Percentiles rank a stretch among this genome's conserved stretches.
phyloP scores from a whole-genome alignment of 1,139 yeast species.

The Taphrina confusa region DNA sequence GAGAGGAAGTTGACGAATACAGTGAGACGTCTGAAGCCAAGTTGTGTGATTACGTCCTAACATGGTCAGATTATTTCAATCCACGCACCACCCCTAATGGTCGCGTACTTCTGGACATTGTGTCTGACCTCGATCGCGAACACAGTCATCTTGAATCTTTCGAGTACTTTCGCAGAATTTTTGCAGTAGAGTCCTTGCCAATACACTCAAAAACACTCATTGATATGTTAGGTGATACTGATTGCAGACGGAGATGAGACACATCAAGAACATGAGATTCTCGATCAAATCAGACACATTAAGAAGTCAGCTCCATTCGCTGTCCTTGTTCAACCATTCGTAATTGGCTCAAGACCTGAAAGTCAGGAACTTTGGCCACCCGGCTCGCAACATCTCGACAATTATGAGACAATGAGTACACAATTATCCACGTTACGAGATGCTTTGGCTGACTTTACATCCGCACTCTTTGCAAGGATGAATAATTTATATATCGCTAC shows the following conservation, averaged over 20 bases:
- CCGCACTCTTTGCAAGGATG: conserved; percentile 65
- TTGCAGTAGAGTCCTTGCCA: conserved; percentile 46
- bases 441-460: conserved; percentile 36
- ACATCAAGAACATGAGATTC: conserved; percentile 45
- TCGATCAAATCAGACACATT: conserved; percentile 47
- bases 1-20: neutral
- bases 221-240: conserved; percentile 52
- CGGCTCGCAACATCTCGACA: conserved; percentile 45
- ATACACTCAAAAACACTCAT: too few relatives aligned
- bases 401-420: conserved; percentile 42
- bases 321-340: conserved; percentile 62
- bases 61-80: conserved; percentile 27
- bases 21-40: neutral
- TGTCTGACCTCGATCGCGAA: conserved; percentile 57
- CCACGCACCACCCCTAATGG: conserved; percentile 88
- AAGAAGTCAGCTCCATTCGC: conserved; percentile 58
- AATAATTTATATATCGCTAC: conserved; percentile 50
- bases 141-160: conserved; percentile 73
- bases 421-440: conserved; percentile 45
- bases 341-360: conserved; percentile 57
- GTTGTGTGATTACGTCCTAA: neutral
- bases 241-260: conserved; percentile 53
- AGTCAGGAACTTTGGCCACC: conserved; percentile 42
- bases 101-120: conserved; percentile 61
- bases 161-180: conserved; percentile 81